A percentile compares a stretch with the other conserved stretches of the same genome.
phyloP scores from a whole-genome alignment of 495 filamentous ascomycete species.

The Aspergillus incahuasiensis region DNA sequence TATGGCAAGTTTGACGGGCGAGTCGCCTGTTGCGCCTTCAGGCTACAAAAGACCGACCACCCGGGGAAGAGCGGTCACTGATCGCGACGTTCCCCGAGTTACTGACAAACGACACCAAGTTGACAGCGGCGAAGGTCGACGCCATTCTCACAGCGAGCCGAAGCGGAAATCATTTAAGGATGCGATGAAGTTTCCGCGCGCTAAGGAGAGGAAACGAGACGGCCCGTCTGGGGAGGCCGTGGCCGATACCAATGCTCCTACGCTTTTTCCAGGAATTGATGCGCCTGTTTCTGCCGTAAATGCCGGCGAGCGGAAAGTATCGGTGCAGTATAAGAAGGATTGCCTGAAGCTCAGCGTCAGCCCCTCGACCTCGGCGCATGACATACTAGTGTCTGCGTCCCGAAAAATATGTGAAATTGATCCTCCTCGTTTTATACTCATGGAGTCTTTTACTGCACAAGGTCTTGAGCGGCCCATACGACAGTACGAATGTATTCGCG shows the following conservation, averaged over 20 bases:
- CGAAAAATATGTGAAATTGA: conserved; percentile 54
- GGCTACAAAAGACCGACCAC: conserved; percentile 15
- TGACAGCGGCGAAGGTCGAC: conserved; percentile 11
- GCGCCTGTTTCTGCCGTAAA: conserved; percentile 83
- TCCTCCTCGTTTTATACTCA: conserved; percentile 55
- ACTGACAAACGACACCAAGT: conserved; percentile 7
- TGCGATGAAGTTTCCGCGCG: conserved; percentile 19
- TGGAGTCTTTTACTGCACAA: conserved; percentile 69
- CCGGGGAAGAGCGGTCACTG: conserved; percentile 14
- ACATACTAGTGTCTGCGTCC: conserved; percentile 60
- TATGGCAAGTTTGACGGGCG: conserved; percentile 35
- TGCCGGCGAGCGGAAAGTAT: conserved; percentile 67
- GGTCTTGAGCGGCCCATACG: conserved; percentile 84
- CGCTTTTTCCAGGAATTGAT: conserved; percentile 63
- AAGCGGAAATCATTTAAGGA: conserved; percentile 18
- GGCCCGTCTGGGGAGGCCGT: conserved; percentile 15
- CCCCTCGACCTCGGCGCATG: conserved; percentile 66
- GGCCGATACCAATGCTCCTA: conserved; percentile 37
- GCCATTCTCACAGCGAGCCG: conserved; percentile 13
- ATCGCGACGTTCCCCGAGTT: conserved; percentile 4
- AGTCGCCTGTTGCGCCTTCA: conserved; percentile 19
- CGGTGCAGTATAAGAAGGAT: conserved; percentile 61
- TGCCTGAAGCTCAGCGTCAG: conserved; percentile 62
- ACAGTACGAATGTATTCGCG: conserved; percentile 79
- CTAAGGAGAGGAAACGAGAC: conserved; percentile 14